Evolutionary conservation across 2,329 filamentous ascomycete genomes (phyloP).

Genomic region (Diaporthe sp.): DNA sequence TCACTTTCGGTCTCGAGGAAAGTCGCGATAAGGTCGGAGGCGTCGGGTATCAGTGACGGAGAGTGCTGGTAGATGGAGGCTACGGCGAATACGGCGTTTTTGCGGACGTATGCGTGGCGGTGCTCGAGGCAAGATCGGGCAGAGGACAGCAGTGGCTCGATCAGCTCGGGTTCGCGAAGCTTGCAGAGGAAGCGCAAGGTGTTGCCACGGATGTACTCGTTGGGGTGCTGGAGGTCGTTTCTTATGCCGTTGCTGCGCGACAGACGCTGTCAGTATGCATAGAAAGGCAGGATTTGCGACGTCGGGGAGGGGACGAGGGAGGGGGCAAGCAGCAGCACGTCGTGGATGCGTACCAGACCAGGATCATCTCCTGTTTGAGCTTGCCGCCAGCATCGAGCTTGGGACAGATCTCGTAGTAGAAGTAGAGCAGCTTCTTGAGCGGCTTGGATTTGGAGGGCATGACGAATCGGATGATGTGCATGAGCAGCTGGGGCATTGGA

Average conservation of each 20-base stretch:
- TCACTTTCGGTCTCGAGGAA: slow-evolving; percentile 95
- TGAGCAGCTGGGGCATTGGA: slow-evolving; percentile 92
- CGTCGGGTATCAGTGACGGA: slow-evolving; percentile 93
- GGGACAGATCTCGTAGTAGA: slow-evolving; percentile 99
- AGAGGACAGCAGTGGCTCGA: slow-evolving; percentile 94
- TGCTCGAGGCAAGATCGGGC: slow-evolving; percentile 94
- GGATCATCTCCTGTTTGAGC: slow-evolving; percentile 99
- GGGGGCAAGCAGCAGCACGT: not conserved
- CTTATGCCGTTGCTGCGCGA: slow-evolving; percentile 89
- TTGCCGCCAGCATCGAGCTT: slow-evolving; percentile 94
- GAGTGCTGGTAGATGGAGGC: slow-evolving; percentile 93
- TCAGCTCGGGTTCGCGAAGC: slow-evolving; percentile 93
- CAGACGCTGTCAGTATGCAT: slow-evolving; percentile 45
- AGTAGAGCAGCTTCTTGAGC: slow-evolving; percentile 97
- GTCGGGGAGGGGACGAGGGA: not conserved
- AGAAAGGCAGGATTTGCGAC: slow-evolving; percentile 4
- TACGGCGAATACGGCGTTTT: slow-evolving; percentile 96
- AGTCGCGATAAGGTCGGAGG: slow-evolving; percentile 88
- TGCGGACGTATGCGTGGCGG: slow-evolving; percentile 96
- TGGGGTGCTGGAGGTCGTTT: slow-evolving; percentile 96
- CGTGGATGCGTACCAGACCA: slow-evolving; percentile 82
- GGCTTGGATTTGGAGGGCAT: slow-evolving; percentile 98
- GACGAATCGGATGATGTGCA: slow-evolving; percentile 99
- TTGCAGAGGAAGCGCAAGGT: slow-evolving; percentile 99
- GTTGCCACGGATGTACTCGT: slow-evolving; percentile 98